Conservation (phyloP, 2,329 filamentous ascomycete genomes). For the Pseudomassariella vexata region DNA sequence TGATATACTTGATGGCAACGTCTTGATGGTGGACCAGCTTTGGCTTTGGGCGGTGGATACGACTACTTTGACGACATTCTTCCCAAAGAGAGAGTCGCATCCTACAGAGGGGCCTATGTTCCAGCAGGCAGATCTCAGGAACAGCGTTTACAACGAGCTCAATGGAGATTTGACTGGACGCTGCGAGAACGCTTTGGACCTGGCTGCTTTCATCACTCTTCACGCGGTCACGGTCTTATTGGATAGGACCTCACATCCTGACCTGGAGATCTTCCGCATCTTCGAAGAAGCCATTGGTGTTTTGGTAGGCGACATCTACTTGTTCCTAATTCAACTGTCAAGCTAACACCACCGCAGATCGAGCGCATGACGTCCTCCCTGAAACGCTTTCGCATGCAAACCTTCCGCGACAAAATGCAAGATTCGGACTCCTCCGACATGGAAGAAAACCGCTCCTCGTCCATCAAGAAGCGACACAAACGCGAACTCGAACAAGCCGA, state of each 20-base stretch:
- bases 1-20: conserved; percentile 45
- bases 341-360: too few species aligned
- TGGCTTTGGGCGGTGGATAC: conserved; percentile 56
- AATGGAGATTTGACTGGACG: conserved; percentile 58
- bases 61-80: conserved; percentile 48
- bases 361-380: conserved; percentile 58
- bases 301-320: conserved; percentile 33
- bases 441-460: conserved; percentile 31
- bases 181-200: conserved; percentile 56
- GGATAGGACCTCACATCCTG: conserved; percentile 52
- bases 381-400: conserved; percentile 55
- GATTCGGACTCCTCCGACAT: conserved; percentile 33
- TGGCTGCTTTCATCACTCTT: conserved; percentile 55
- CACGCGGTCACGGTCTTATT: conserved; percentile 59
- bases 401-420: conserved; percentile 40
- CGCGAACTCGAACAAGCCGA: conserved; percentile 39
- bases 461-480: conserved; percentile 37
- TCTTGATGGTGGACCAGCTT: conserved; percentile 62
- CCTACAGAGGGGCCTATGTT: conserved; percentile 49
- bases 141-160: conserved; percentile 60
- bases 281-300: conserved; percentile 63
- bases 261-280: conserved; percentile 58
- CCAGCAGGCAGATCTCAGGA: conserved; percentile 55
- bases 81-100: conserved; percentile 48
- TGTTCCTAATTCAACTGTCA: too few species aligned